Conservation (phyloP, 2,329 filamentous ascomycete genomes). For the Bisporella sp. region DNA sequence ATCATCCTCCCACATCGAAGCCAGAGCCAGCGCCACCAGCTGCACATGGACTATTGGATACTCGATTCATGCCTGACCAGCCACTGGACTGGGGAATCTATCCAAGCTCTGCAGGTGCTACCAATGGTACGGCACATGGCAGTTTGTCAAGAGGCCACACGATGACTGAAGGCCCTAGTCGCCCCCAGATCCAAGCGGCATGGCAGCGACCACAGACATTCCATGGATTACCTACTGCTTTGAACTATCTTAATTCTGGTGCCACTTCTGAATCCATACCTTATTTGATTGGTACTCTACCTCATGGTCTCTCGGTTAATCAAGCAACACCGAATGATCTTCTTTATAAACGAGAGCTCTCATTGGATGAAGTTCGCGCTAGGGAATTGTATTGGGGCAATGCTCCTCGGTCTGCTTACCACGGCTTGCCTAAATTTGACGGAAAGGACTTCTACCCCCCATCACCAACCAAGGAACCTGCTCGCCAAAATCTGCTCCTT, state of each 20-base stretch:
- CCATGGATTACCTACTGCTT: constrained; percentile 5
- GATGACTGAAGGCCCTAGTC: too few species aligned
- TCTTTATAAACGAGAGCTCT: constrained; percentile 49
- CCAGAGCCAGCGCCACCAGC: too few species aligned
- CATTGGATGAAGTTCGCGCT: constrained; percentile 50
- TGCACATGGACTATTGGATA: too few species aligned
- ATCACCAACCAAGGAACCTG: constrained; percentile 39
- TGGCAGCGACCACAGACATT: constrained; percentile 13
- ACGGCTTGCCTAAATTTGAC: constrained; percentile 54
- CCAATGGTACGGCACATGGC: background rate
- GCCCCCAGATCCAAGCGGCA: too few species aligned
- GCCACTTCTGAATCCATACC: constrained; percentile 27
- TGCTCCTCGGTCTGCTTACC: constrained; percentile 39
- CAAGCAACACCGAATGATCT: constrained; percentile 41
- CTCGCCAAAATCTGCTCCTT: background rate
- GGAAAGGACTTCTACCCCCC: constrained; percentile 57
- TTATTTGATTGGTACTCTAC: constrained; percentile 49
- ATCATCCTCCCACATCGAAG: too few species aligned
- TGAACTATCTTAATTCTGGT: background rate
- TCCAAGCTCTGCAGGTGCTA: background rate
- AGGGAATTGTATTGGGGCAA: constrained; percentile 56
- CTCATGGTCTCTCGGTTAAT: constrained; percentile 35
- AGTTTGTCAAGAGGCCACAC: background rate
- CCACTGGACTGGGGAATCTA: too few species aligned
- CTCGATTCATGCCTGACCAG: too few species aligned